phyloP scores from a whole-genome alignment of 2,329 filamentous ascomycete genomes.

The Exserohilum turcica region DNA sequence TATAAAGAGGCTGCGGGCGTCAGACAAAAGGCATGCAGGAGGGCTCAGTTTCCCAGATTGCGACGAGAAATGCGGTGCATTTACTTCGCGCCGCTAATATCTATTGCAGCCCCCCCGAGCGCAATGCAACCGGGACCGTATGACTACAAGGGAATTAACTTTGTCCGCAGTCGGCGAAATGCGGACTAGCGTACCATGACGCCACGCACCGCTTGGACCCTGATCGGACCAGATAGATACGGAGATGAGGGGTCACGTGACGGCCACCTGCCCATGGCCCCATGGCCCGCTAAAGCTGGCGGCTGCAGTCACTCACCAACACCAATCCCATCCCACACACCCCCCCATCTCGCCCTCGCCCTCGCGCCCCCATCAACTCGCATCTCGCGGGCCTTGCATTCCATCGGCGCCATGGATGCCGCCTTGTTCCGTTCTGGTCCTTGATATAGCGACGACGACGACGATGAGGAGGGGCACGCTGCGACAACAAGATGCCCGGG shows the following conservation, averaged over 20 bases:
- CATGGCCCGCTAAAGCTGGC: background rate
- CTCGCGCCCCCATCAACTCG: constrained; percentile 5
- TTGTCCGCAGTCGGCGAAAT: constrained; percentile 16
- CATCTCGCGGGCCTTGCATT: background rate
- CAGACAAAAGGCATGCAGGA: constrained; percentile 1
- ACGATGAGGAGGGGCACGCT: constrained; percentile 5
- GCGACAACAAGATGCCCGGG: background rate
- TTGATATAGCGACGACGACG: constrained; percentile 2
- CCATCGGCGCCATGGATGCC: background rate
- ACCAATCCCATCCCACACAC: constrained; percentile 3
- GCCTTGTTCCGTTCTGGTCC: background rate
- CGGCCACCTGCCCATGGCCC: background rate
- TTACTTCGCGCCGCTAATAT: constrained; percentile 9
- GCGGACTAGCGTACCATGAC: constrained; percentile 21
- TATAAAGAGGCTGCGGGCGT: background rate
- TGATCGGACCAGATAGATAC: constrained; percentile 1
- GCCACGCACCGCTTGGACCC: background rate
- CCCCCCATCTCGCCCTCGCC: background rate
- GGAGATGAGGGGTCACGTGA: no score
- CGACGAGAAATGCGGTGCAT: constrained; percentile 20
- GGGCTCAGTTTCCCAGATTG: constrained; percentile 18
- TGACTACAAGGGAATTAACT: constrained; percentile 24
- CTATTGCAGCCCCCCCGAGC: background rate
- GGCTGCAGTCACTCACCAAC: constrained; percentile 1
- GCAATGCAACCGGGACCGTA: constrained; percentile 5